Percentiles rank a stretch among this genome's conserved stretches.
These are phyloP conservation scores for Ophiostoma himal-ulmi DNA, from an alignment of 2,329 filamentous ascomycete genomes.

Conservation along the genomic window DNA sequence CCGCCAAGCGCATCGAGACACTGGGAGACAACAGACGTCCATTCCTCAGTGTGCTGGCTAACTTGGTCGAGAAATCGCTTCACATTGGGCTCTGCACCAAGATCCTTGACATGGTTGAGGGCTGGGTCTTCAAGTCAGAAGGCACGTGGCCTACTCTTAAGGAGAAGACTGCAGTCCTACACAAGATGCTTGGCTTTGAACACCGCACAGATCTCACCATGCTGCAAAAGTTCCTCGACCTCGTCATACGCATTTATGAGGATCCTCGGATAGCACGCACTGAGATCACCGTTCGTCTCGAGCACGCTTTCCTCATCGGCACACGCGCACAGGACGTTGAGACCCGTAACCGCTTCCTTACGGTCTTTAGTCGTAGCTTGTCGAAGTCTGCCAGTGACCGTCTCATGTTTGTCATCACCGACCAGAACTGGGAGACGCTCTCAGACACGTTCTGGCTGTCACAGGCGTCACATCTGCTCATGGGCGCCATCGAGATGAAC, in stretches of 20 bases:
- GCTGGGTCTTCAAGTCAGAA: conserved; percentile 91
- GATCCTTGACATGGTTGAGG: conserved; percentile 87
- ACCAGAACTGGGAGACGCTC: conserved; percentile 95
- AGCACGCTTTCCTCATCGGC: conserved; percentile 96
- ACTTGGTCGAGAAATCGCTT: conserved; percentile 89
- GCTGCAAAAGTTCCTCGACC: conserved; percentile 85
- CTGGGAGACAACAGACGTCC: conserved; percentile 86
- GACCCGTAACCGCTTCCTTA: conserved; percentile 95
- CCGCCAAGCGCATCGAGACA: conserved; percentile 85
- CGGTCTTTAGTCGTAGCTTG: conserved; percentile 89
- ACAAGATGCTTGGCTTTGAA: conserved; percentile 98
- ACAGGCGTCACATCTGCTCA: conserved; percentile 86
- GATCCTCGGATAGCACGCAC: conserved; percentile 92
- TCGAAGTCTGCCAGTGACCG: conserved; percentile 88
- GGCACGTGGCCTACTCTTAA: conserved; percentile 96
- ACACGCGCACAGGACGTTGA: conserved; percentile 88
- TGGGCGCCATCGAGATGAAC: conserved; percentile 85
- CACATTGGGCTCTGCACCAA: conserved; percentile 84
- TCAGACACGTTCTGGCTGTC: conserved; percentile 95
- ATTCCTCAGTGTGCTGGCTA: conserved; percentile 90
- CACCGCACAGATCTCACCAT: conserved; percentile 74
- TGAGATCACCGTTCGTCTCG: conserved; percentile 92
- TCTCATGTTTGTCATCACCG: conserved; percentile 78
- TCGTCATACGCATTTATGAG: conserved; percentile 97
- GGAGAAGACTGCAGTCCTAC: conserved; percentile 97